These are phyloP conservation scores for Salix exigua DNA, from an alignment of 345 rosid species.

Conservation along the genomic window DNA sequence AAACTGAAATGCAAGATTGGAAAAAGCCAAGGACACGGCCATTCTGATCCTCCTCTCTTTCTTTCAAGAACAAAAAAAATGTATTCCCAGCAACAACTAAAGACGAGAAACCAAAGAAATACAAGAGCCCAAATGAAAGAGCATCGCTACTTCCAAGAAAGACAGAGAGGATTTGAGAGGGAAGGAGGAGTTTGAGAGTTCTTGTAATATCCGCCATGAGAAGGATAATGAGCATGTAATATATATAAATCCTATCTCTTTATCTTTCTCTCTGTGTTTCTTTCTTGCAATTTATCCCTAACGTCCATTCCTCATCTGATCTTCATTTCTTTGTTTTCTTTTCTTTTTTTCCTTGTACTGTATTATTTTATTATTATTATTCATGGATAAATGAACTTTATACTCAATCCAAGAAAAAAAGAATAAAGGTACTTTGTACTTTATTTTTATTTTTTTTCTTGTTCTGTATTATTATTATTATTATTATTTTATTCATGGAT, in stretches of 20 bases:
- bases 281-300: constrained; percentile 9
- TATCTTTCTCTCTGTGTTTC: background rate
- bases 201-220: constrained; percentile 28
- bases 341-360: background rate
- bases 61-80: background rate
- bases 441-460: background rate
- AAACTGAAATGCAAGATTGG: constrained; percentile 22
- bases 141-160: background rate
- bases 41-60: constrained; percentile 11
- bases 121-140: constrained; percentile 6
- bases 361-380: background rate
- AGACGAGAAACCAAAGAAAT: background rate
- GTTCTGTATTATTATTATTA: background rate
- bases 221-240: background rate
- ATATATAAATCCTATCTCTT: background rate
- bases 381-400: background rate
- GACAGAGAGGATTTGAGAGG: background rate
- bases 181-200: background rate
- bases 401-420: background rate
- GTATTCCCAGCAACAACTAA: background rate
- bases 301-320: constrained; percentile 29
- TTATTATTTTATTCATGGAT: background rate
- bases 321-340: background rate
- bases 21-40: constrained; percentile 49
- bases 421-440: background rate